Evolutionary conservation across 2,329 filamentous ascomycete species (phyloP), one percentile per base, ranked within the genome.

Genomic region (Aspergillus quadrilineatus): DNA sequence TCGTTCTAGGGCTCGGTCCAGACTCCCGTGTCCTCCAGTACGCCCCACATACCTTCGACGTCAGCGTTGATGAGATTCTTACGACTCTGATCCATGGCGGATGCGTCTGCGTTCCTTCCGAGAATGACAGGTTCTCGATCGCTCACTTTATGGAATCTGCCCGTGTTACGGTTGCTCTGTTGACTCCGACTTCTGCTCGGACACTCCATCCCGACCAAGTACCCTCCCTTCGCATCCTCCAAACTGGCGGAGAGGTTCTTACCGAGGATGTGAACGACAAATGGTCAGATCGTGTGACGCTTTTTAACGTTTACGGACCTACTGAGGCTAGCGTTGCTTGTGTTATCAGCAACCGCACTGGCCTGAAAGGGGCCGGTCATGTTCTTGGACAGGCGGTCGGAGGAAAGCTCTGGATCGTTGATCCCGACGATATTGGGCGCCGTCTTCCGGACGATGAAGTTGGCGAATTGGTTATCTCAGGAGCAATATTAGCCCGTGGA

Each of bases 391-490:
- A 3, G 4, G 32, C 54, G 0, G 30, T 55, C 3, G 54, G 54
- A 10, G 54, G 55, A 12, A 50, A 49, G 3, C 48, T 48, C 10
- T 62, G 62, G 61, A 22, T 63, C 4, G 59, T 60, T 2, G 50
- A 57, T n/a, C 46, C 56, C 3, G 22, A 51, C 8, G 34, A 62
- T 36, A 43, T 42, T 6, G 34, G 52, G 4, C 43, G 46, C 3
- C 53, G 62, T 2, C 28, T 65, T 3, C 73, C 76, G 1, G 55
- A 75, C 8, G 75, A 75, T 4, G 71, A 70, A 1, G 63, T 76
- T 8, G 77, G 75, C 7, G 77, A 79, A 55, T 63, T 79, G 0
- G 41, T 76, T 2, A 61, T 79, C 1, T 74, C 78, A 58, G 76
- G 76, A 0, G 64, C 68, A 1, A 64, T 63, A 3, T 53, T 72